Base-by-base conservation (phyloP, 441 rosid genomes). In the Brassica balearica region DNA sequence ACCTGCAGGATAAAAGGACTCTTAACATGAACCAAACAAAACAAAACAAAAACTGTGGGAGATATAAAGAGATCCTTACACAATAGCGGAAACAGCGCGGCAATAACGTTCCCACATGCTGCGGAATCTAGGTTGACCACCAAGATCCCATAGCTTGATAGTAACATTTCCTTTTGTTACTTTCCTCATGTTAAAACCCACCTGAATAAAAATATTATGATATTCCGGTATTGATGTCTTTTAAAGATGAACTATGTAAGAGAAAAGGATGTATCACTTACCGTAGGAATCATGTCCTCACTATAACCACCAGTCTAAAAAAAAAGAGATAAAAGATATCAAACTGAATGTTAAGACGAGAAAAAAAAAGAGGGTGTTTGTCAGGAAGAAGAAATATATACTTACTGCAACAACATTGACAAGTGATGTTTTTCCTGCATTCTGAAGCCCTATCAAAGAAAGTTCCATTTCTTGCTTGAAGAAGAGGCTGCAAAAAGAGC, bases 31-130 rank as follows among this genome's bases (percentile, higher is more conserved):
- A 63, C 15, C 12, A 43, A 10, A 22, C 27, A 0, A 41, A 34
- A 3, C 32, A 5, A 41, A 41, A 8, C 9, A 41, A 3, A 29
- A 63, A 29, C 2, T 29, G 67, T 27, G 67, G 67, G 41, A 62
- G 67, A 27, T 62, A 29, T 5, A 53, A 53, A 53, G 20, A 48
- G 70, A 55, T 69, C 8, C 12, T 56, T 74, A 79, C 82, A 79
- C 82, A 64, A 79, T 79, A 0, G 82, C 82, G 2, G 82, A 79
- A 20, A 79, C 82, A 55, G 82, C 60, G 17, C 82, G 82, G n/a
- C 82, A 79, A 73, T 95, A 95, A 70, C 99, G 90, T 84, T 95
- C 99, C 99, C 99, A 95, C 99, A 95, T 95, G 75, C 97, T 93
- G 79, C 99, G 97, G 81, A 95, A 93, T 83, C 99, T 88, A 23